phyloP scores from a whole-genome alignment of 2,329 filamentous ascomycete species.

The Ambrosiella cleistominuta region DNA sequence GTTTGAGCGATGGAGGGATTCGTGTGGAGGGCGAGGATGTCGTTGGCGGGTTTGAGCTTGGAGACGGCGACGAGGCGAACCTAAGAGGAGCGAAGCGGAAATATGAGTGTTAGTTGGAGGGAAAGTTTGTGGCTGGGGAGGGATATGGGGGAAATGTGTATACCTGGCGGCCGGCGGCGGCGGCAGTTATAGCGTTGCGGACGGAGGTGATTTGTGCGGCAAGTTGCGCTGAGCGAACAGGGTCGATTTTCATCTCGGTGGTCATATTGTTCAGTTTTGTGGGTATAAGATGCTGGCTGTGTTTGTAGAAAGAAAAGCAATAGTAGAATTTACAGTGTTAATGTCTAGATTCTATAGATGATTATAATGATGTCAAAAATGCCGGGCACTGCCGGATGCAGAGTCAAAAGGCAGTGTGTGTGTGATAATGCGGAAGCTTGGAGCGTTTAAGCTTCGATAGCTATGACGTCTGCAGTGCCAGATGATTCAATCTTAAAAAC shows the following conservation, averaged over 20 bases:
- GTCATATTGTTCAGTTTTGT: not conserved
- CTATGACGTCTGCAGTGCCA: too few species aligned
- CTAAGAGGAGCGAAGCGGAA: conserved; percentile 22
- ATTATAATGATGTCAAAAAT: too few species aligned
- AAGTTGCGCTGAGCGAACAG: conserved; percentile 43
- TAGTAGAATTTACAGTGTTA: too few species aligned
- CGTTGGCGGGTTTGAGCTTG: conserved; percentile 84
- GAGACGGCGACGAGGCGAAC: conserved; percentile 85
- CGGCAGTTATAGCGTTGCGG: conserved; percentile 36
- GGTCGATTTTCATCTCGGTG: conserved; percentile 39
- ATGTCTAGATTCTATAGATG: too few species aligned
- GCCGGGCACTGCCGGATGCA: too few species aligned
- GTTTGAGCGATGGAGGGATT: conserved; percentile 34
- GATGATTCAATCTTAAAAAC: too few species aligned
- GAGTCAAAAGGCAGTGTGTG: too few species aligned
- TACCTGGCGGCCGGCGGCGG: conserved; percentile 36
- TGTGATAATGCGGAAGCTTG: too few species aligned
- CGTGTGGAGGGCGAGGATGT: conserved; percentile 69
- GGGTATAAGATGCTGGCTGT: not conserved
- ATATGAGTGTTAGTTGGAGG: not conserved
- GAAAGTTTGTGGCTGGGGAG: not conserved
- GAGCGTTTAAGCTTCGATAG: too few species aligned
- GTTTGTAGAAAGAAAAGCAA: not conserved
- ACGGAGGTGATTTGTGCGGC: conserved; percentile 44
- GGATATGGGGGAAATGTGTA: conserved; percentile 17